These are phyloP conservation scores for Calonectria honghensis DNA, from an alignment of 2,329 filamentous ascomycete genomes.

Conservation along the genomic window DNA sequence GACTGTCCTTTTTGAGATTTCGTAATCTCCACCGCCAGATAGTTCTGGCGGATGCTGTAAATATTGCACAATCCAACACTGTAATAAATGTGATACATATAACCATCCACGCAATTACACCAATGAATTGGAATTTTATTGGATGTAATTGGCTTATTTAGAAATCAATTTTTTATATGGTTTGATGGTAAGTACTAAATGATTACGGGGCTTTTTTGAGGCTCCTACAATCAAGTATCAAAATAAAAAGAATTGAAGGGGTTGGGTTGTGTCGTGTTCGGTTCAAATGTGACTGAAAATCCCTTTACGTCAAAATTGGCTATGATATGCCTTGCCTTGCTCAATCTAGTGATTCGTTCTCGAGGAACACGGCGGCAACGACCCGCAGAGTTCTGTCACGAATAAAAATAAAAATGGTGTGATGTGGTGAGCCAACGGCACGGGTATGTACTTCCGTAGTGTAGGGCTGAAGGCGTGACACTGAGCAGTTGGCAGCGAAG, in stretches of 20 bases:
- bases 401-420: conserved; percentile 82
- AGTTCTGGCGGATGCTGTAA: not conserved
- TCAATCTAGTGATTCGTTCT: conserved; percentile 81
- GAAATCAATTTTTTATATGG: not conserved
- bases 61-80: not conserved
- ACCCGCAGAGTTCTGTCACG: conserved; percentile 79
- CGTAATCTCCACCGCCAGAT: not conserved
- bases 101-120: not conserved
- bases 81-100: not conserved
- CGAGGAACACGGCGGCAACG: conserved; percentile 78
- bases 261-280: not conserved
- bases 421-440: conserved; percentile 84
- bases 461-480: conserved; percentile 80
- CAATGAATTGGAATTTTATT: not conserved
- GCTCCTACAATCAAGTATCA: not conserved
- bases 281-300: not conserved
- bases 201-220: not conserved
- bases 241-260: not conserved
- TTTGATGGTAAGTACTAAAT: not conserved
- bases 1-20: not conserved
- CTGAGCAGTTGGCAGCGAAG: conserved; percentile 76
- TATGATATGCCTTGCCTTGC: conserved; percentile 67
- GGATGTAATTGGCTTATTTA: not conserved
- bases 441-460: conserved; percentile 81
- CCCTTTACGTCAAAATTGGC: not conserved